Conservation (phyloP, 176 grass and related monocot genomes). For the Eragrostis curvula region DNA sequence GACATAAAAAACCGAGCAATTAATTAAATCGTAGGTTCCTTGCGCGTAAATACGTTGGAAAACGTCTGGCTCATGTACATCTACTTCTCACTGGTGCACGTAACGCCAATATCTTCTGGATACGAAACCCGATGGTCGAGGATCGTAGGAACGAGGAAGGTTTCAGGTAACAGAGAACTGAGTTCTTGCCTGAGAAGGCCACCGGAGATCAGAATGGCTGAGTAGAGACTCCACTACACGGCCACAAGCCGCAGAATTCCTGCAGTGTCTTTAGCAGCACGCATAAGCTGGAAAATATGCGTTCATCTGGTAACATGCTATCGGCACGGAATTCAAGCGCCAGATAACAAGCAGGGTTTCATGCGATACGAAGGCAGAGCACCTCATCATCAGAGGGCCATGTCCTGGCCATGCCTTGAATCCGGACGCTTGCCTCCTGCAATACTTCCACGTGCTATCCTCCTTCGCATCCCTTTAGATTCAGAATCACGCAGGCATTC, state of each 20-base stretch:
- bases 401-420: neutral
- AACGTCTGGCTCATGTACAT: neutral
- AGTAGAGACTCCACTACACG: neutral
- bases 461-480: neutral
- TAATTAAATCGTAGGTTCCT: too few relatives aligned
- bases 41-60: neutral
- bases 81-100: too few relatives aligned
- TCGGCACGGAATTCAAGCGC: slow-evolving; percentile 1
- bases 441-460: neutral
- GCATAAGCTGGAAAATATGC: neutral
- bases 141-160: too few relatives aligned
- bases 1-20: slow-evolving; percentile 5
- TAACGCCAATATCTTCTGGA: too few relatives aligned
- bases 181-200: too few relatives aligned
- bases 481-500: neutral
- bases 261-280: neutral
- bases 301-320: neutral
- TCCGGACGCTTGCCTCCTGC: neutral
- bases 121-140: too few relatives aligned
- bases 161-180: too few relatives aligned
- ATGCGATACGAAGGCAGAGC: neutral
- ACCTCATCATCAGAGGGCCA: neutral
- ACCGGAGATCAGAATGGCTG: too few relatives aligned
- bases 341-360: neutral
- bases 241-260: neutral